These are phyloP conservation scores for Houttuynia cordata DNA, from an alignment of 164 flowering plant genomes.

Conservation along the genomic window DNA sequence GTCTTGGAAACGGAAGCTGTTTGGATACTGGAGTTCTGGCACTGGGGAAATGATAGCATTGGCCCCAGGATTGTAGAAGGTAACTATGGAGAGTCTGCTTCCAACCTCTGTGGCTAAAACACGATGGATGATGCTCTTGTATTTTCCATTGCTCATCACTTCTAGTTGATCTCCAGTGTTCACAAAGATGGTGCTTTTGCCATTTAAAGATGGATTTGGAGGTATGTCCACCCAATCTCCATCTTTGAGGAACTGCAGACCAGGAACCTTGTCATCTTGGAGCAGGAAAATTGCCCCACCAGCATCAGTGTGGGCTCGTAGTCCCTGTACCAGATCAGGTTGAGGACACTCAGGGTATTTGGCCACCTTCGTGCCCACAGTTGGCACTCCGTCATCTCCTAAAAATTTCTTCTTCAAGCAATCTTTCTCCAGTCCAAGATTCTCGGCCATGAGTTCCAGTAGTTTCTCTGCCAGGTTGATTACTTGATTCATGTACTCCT, in stretches of 20 bases:
- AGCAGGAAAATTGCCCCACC: conserved; percentile 80
- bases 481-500: conserved; percentile 40
- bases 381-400: conserved; percentile 33
- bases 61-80: conserved; percentile 70
- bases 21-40: conserved; percentile 40
- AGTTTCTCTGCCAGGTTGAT: conserved; percentile 53
- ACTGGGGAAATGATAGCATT: conserved; percentile 74
- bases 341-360: conserved; percentile 57
- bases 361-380: conserved; percentile 72
- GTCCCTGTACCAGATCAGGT: conserved; percentile 66
- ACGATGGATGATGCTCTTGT: conserved; percentile 53
- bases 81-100: conserved; percentile 68
- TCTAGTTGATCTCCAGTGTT: conserved; percentile 75
- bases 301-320: conserved; percentile 74
- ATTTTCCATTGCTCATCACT: conserved; percentile 57
- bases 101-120: conserved; percentile 53
- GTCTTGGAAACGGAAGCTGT: conserved; percentile 38
- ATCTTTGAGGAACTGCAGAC: conserved; percentile 57
- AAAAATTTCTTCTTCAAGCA: conserved; percentile 50
- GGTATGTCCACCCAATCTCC: conserved; percentile 62
- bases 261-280: conserved; percentile 78
- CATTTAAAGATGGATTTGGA: conserved; percentile 30
- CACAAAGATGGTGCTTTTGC: conserved; percentile 40
- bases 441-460: conserved; percentile 59
- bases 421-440: conserved; percentile 57